Base-by-base conservation (phyloP, 2,329 filamentous ascomycete species). In the Aspergillus sergii region DNA sequence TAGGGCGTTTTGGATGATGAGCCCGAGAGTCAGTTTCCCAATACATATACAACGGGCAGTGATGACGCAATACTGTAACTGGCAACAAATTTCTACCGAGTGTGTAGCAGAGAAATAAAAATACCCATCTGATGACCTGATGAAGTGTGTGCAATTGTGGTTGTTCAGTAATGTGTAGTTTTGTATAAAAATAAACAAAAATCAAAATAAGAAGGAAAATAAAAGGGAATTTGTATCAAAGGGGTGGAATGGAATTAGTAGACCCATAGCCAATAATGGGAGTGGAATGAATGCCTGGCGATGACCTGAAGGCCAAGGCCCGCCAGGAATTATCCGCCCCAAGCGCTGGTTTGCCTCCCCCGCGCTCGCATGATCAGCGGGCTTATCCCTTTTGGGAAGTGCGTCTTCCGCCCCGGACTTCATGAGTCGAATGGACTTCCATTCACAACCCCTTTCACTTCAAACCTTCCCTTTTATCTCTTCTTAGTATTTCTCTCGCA, bases 361-460 rank as follows among this genome's bases (percentile, higher is more conserved):
- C 74, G 75, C 76, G 76, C 74, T 77, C 76, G 75, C 76, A 75
- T 77, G 75, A 76, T 73, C 74, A 64, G 57, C 66, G 63, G 68
- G 66, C 65, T 64, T 70, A 71, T 66, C 64, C 68, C 54, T 48
- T 66, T 68, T 60, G 60, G 68, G 65, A 64, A 67, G 65, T 66
- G 66, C 71, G 66, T 69, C 65, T 64, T 64, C 60, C 64, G 62
- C 66, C 65, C 63, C 59, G 51, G 61, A 65, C 62, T 53, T 61
- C 34, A 62, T 64, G 58, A 46, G 48, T 57, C 56, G 60, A 39
- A 28, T 56, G 46, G 30, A 48, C 45, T 57, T 63, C 57, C 57
- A 55, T 53, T 63, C 64, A 50, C 36, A 63, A 55, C 55, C 54
- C 66, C 56, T 59, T 53, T 64, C 66, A 36, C 58, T 36, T 45